These are phyloP conservation scores for Penicillium oxalicum DNA, from an alignment of 2,329 filamentous ascomycete species.

Conservation along the genomic window DNA sequence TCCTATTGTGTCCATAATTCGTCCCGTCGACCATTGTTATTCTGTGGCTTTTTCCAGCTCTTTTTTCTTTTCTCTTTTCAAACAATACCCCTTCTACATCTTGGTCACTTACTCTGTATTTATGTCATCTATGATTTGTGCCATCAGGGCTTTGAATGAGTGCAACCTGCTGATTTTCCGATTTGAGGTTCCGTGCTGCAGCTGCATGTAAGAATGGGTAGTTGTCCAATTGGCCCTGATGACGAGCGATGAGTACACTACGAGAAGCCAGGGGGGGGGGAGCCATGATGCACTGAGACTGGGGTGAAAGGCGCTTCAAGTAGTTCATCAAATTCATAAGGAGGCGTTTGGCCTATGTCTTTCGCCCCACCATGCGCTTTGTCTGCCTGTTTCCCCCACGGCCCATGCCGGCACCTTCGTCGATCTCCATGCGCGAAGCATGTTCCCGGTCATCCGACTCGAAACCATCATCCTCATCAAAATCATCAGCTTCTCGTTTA, in stretches of 20 bases:
- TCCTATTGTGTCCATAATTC: constrained; percentile 22
- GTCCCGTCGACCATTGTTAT: constrained; percentile 3
- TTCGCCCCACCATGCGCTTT: constrained; percentile 35
- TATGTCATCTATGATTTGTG: constrained; percentile 26
- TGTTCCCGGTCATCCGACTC: constrained; percentile 26
- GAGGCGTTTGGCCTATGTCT: constrained; percentile 18
- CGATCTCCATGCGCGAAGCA: constrained; percentile 37
- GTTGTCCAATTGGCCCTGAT: background rate
- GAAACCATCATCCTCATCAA: constrained; percentile 36
- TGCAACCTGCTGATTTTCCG: constrained; percentile 9
- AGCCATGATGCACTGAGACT: background rate
- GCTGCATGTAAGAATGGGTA: too few species aligned
- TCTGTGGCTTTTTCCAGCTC: constrained; percentile 2
- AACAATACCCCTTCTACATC: constrained; percentile 30
- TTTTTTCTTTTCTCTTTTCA: constrained; percentile 16
- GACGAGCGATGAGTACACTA: background rate
- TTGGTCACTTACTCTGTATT: constrained; percentile 22
- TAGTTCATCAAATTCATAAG: background rate
- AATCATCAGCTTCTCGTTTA: constrained; percentile 39
- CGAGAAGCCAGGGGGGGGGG: background rate
- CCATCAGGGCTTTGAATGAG: constrained; percentile 18
- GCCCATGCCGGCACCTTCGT: constrained; percentile 28
- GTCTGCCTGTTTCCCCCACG: constrained; percentile 25
- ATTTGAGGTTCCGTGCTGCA: background rate
- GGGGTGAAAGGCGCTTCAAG: background rate